Evolutionary conservation across 129 eudicot genomes (phyloP).

Genomic region (Tagetes patula): DNA sequence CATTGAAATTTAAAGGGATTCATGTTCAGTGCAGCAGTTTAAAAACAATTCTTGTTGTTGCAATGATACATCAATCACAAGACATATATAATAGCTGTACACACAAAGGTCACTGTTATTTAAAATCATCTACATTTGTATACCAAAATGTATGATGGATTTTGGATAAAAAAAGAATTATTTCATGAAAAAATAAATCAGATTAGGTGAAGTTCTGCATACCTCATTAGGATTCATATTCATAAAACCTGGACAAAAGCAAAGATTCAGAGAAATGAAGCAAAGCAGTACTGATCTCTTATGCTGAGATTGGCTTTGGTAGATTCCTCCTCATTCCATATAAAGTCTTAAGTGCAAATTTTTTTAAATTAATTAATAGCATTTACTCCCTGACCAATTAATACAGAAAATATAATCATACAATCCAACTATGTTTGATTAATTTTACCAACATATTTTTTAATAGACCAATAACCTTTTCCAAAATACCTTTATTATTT

Average conservation of each 20-base stretch:
- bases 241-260: not conserved
- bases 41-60: not conserved
- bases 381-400: slow-evolving; percentile 19
- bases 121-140: not conserved
- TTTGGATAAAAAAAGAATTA: not conserved
- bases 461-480: not conserved
- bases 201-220: slow-evolving; percentile 10
- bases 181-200: slow-evolving; percentile 1
- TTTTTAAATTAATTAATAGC: not conserved
- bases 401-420: slow-evolving; percentile 18
- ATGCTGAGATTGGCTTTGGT: slow-evolving; percentile 16
- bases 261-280: slow-evolving; percentile 17
- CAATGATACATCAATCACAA: slow-evolving; percentile 14
- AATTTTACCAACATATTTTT: not conserved
- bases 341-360: not conserved
- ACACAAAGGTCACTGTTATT: not conserved
- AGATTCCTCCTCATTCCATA: slow-evolving; percentile 10
- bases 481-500: not conserved
- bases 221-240: slow-evolving; percentile 30
- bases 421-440: not conserved
- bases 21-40: not conserved
- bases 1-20: not conserved
- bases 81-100: not conserved
- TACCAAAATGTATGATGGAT: not conserved
- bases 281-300: not conserved